Conservation (phyloP, 176 grass and related monocot genomes). For the Phoenix dactylifera region DNA sequence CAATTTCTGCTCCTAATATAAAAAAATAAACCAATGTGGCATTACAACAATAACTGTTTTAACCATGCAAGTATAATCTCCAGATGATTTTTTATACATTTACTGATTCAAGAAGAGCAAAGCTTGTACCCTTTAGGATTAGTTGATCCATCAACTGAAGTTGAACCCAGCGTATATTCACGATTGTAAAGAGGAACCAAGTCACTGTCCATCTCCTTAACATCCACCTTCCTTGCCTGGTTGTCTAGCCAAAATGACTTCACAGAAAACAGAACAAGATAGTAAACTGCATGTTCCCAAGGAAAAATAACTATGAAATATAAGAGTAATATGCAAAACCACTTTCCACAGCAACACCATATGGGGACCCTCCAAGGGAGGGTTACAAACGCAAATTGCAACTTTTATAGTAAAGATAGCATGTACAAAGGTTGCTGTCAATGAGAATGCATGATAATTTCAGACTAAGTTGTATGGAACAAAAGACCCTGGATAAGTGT, state of each 20-base stretch:
- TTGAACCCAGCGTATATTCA: constrained; percentile 60
- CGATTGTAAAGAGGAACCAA: constrained; percentile 74
- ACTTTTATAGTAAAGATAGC: no score
- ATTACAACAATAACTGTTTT: not conserved
- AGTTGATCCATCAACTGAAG: constrained; percentile 62
- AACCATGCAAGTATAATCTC: not conserved
- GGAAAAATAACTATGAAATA: no score
- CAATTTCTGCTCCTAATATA: not conserved
- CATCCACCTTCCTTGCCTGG: constrained; percentile 53
- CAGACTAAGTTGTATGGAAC: no score
- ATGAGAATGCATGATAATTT: no score
- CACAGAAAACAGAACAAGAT: constrained; percentile 18
- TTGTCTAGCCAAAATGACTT: constrained; percentile 95
- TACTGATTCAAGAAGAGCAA: not conserved
- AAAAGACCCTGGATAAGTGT: no score
- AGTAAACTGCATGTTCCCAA: constrained; percentile 4
- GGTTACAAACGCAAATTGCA: no score
- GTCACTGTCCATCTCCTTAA: constrained; percentile 27
- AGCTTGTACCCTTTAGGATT: constrained; percentile 51
- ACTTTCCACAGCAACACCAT: no score
- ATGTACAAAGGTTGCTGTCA: no score
- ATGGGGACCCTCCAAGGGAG: no score
- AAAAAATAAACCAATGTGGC: not conserved
- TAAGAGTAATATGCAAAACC: no score
- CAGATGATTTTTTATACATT: not conserved